Evolutionary conservation across 352 stramenopile species (phyloP), one percentile per base, ranked within the genome.

Genomic region (Pythium monospermum): DNA sequence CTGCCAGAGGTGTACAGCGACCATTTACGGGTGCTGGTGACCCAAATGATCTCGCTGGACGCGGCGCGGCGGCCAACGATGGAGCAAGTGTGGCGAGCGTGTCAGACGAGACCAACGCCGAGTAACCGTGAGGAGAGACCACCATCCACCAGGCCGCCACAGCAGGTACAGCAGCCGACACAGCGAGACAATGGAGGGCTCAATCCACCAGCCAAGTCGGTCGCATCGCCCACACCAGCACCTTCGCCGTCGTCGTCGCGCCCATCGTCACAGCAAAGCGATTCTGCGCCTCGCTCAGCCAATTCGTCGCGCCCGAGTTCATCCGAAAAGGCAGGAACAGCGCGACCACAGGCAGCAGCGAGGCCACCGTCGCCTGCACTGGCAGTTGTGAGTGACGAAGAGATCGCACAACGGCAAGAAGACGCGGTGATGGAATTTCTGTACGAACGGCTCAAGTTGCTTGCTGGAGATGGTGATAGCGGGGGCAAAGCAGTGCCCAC

Each of bases 1-100:
- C 65, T 91, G 5, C 55, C 73, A 4, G 53, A 68, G 8, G 49
- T 87, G 8, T 94, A 91, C 57, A 91, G 81, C 49, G 57, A 76
- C 3, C 68, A 85, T 27, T 46, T 90, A 44, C 69, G 73, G 0
- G 38, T 31, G 0, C 59, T 92, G 18, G 76, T 85, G 5, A 77
- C 68, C n/a, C 65, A 64, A 12, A 94, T 94, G 83, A 76, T 92
- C 26, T 82, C 73, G 13, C 66, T 94, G 6, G 66, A 59, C 4
- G 39, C 83, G 15, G 69, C 63, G 7, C 65, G 85, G 26, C 77
- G 83, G 6, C 79, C 79, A 2, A 87, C 59, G 10, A 67, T 86
- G 36, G 61, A 87, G 32, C 57, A 86, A 46, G 77, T 94, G 22
- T 90, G 79, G 77, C 49, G 71, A 12, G 57, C 55, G 10, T 85